Conservation (phyloP, 2,329 filamentous ascomycete genomes). For the Penicillium paneum region DNA sequence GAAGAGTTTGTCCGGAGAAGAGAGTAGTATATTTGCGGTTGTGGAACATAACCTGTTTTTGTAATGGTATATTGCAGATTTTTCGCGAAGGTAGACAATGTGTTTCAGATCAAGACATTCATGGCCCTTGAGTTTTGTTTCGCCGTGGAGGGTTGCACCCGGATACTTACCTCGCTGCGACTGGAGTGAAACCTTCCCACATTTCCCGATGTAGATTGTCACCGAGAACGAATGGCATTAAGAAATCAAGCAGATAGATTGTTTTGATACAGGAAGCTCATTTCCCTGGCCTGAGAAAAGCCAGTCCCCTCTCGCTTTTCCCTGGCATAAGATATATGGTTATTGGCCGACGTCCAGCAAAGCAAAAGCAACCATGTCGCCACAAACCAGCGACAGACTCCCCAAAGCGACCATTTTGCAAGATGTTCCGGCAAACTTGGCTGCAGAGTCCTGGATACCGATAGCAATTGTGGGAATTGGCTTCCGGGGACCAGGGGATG, state of each 20-base stretch:
- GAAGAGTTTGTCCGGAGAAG: neutral
- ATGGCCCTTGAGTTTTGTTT: neutral
- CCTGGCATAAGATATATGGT: neutral
- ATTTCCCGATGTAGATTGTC: neutral
- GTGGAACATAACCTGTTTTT: neutral
- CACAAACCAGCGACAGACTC: neutral
- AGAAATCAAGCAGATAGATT: neutral
- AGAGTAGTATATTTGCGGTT: neutral
- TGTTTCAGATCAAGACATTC: conserved; percentile 1
- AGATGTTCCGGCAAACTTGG: conserved; percentile 2
- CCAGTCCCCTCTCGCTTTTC: neutral
- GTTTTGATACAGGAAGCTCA: neutral
- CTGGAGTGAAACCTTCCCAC: neutral
- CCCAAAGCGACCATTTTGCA: neutral
- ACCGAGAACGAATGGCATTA: neutral
- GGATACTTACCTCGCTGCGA: conserved; percentile 3
- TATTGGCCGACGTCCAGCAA: neutral
- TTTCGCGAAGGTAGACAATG: neutral
- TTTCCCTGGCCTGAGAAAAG: neutral
- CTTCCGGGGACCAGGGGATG: conserved; percentile 25
- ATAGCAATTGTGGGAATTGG: conserved; percentile 29
- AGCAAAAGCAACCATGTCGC: neutral
- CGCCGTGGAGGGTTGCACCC: conserved; percentile 8
- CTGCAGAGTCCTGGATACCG: conserved; percentile 13
- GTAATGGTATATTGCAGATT: neutral